phyloP scores from a whole-genome alignment of 495 filamentous ascomycete genomes.

The Trichoderma erinaceum region DNA sequence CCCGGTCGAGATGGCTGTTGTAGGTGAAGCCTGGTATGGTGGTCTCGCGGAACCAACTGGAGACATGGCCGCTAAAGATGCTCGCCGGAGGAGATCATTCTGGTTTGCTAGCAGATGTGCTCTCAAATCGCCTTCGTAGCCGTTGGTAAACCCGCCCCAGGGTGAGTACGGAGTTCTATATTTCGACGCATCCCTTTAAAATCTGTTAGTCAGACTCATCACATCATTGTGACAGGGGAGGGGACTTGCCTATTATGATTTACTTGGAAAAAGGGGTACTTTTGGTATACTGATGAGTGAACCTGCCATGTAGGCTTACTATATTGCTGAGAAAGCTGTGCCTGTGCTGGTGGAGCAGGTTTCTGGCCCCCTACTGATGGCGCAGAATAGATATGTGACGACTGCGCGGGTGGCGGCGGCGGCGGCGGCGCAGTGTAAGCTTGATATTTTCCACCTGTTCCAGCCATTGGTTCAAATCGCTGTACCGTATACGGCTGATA shows the following conservation, averaged over 20 bases:
- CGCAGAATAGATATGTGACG: not conserved
- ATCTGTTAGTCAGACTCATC: constrained; percentile 16
- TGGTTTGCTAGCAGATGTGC: constrained; percentile 33
- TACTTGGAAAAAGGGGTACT: constrained; percentile 49
- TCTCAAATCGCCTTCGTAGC: constrained; percentile 46
- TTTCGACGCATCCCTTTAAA: constrained; percentile 35
- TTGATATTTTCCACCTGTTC: constrained; percentile 8
- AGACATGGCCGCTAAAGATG: not conserved
- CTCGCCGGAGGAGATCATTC: not conserved
- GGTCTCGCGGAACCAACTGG: not conserved
- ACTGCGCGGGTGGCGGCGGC: not conserved
- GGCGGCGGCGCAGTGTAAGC: constrained; percentile 14
- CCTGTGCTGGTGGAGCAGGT: not conserved
- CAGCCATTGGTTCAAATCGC: not conserved
- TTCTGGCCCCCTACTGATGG: not conserved
- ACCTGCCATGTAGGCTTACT: constrained; percentile 10
- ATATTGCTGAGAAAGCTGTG: constrained; percentile 21
- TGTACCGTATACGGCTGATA: constrained; percentile 16
- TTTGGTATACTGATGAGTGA: constrained; percentile 26
- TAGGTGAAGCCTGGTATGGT: not conserved
- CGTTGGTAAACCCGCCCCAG: constrained; percentile 49
- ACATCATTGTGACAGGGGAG: constrained; percentile 16
- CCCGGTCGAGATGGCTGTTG: not conserved
- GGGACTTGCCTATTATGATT: constrained; percentile 41
- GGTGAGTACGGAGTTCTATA: constrained; percentile 48